Base-by-base conservation (phyloP, 192 early-diverging fungal species). In the Linnemannia hyalina region DNA sequence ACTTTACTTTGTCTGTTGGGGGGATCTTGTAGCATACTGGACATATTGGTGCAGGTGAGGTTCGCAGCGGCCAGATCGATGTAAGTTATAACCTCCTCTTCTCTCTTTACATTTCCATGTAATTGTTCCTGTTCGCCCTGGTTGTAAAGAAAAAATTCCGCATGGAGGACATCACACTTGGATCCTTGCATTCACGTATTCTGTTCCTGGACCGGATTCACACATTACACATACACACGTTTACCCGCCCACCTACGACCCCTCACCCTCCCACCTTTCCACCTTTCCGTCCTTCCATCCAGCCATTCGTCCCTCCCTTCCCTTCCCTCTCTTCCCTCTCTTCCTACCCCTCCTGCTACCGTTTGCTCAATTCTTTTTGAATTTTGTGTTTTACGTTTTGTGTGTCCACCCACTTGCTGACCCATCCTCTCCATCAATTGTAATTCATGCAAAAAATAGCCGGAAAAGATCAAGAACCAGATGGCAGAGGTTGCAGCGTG, bases 1-100 rank as follows among this genome's bases (percentile, higher is more conserved):
- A 52, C 57, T n/a, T 44, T 72, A n/a, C 70, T 69, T 70, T 68
- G 23, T 72, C 36, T 70, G 44, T 35, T 32, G 32, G 46, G 29
- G 29, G 23, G 8, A 80, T 86, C 76, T 65, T 77, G 55, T 81
- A 86, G 84, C 84, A 86, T 81, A 86, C 84, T 70, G 84, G 84
- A 36, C 84, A 86, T 46, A 86, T 86, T 32, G 84, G 84, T 86
- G 84, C 84, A 86, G 84, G 84, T 77, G 84, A 86, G 75, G 84
- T 86, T 74, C 84, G 84, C n/a, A 86, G 84, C 38, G 84, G 84
- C 9, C 84, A 86, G 75, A 81, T 86, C 65, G 76, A 86, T 71
- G 84, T 86, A 86, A 81, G 84, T 86, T 52, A 57, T 52, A 3
- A 0, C 23, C 6, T n/a, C 55, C 55, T n/a, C n/a, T 26, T 15